Conservation (phyloP, 352 stramenopile species). For the Pythium guiyangense region DNA sequence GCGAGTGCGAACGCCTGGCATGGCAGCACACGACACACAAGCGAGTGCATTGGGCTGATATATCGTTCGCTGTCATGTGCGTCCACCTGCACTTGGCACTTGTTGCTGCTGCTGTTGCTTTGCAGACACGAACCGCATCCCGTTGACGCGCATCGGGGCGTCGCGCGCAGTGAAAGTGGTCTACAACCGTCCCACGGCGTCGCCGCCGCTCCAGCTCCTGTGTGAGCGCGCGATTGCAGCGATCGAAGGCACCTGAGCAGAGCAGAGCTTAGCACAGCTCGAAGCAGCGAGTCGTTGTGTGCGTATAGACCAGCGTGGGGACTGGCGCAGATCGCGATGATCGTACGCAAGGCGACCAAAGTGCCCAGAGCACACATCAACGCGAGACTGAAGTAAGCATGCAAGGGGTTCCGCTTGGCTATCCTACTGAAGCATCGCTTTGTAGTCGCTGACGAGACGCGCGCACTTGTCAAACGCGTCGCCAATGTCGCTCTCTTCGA, state of each 20-base stretch:
- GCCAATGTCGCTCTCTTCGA: too few species aligned
- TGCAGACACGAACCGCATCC: constrained; percentile 44
- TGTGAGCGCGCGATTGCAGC: constrained; percentile 48
- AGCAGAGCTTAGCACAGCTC: too few species aligned
- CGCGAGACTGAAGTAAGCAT: too few species aligned
- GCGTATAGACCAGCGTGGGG: neutral
- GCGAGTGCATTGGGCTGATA: neutral
- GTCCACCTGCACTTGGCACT: neutral
- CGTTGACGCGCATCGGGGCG: constrained; percentile 48
- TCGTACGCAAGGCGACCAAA: too few species aligned
- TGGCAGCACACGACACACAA: too few species aligned
- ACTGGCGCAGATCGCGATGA: too few species aligned
- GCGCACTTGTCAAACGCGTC: too few species aligned
- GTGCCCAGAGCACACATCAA: too few species aligned
- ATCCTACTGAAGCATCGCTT: too few species aligned
- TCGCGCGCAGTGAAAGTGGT: constrained; percentile 50
- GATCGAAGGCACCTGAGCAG: constrained; percentile 49
- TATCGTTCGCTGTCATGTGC: neutral
- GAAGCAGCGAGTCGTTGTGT: neutral
- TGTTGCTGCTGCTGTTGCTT: neutral
- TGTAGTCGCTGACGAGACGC: too few species aligned
- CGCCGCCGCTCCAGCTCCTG: constrained; percentile 37
- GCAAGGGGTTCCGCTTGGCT: too few species aligned
- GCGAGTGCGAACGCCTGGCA: too few species aligned
- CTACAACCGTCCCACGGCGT: constrained; percentile 39